Percentiles rank a stretch among this genome's conserved stretches.
phyloP scores from a whole-genome alignment of 495 filamentous ascomycete species.

The Pyronema domesticum region DNA sequence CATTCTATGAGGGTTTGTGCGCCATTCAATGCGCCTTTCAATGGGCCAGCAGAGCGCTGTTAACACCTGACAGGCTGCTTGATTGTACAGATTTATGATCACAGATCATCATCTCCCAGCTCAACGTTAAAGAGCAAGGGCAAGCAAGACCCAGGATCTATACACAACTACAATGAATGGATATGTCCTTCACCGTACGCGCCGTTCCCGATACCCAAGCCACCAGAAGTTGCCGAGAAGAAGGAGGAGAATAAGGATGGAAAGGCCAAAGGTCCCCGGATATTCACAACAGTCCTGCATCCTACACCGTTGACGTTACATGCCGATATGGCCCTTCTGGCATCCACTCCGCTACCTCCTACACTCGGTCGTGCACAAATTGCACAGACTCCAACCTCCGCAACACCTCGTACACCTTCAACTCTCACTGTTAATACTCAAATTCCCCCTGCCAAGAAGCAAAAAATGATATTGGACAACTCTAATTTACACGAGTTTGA shows the following conservation, averaged over 20 bases:
- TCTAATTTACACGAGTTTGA: conserved; percentile 56
- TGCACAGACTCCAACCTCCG: conserved; percentile 44
- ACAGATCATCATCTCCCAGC: conserved; percentile 46
- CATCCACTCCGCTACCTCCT: conserved; percentile 40
- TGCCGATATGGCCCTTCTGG: conserved; percentile 56
- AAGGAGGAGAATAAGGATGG: conserved; percentile 32
- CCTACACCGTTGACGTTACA: conserved; percentile 60
- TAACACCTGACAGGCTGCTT: conserved; percentile 44
- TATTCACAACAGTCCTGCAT: conserved; percentile 66
- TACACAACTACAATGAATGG: conserved; percentile 78
- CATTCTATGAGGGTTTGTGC: conserved; percentile 73
- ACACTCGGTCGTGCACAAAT: conserved; percentile 18
- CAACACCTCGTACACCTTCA: conserved; percentile 44
- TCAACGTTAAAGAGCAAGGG: conserved; percentile 35
- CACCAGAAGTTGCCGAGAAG: conserved; percentile 11
- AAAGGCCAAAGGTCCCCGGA: conserved; percentile 37
- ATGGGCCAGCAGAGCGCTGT: neutral
- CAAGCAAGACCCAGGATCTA: conserved; percentile 53
- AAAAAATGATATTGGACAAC: conserved; percentile 55
- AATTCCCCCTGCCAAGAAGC: conserved; percentile 30
- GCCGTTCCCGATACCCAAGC: conserved; percentile 44
- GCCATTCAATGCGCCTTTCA: neutral
- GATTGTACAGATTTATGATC: conserved; percentile 80
- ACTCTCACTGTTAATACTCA: conserved; percentile 30
- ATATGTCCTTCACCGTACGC: conserved; percentile 76